A percentile compares a stretch with the other conserved stretches of the same genome.
phyloP scores from a whole-genome alignment of 371 early-diverging fungal genomes.

The Mucor lusitanicus region DNA sequence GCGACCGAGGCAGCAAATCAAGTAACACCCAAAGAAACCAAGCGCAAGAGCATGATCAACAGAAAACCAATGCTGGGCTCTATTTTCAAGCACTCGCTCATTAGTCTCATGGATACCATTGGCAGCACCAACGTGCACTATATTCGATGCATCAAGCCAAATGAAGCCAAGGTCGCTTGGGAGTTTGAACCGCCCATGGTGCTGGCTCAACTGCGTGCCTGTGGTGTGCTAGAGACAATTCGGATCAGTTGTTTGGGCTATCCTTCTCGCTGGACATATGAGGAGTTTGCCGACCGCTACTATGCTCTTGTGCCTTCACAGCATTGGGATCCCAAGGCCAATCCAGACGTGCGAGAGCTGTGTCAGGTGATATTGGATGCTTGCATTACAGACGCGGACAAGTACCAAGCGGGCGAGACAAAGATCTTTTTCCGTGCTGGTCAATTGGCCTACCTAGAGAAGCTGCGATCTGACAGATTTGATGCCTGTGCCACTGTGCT shows the following conservation, averaged over 20 bases:
- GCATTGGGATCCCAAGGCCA: conserved; percentile 59
- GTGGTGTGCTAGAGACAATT: conserved; percentile 99
- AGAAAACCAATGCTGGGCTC: conserved; percentile 88
- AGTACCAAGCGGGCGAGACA: conserved; percentile 95
- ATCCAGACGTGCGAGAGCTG: conserved; percentile 49
- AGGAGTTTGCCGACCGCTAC: conserved; percentile 93
- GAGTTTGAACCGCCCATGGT: conserved; percentile 91
- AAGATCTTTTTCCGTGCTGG: conserved; percentile 99
- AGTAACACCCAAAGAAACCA: conserved; percentile 21
- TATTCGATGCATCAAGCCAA: conserved; percentile 97
- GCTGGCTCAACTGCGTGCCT: conserved; percentile 94
- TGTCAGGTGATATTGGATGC: conserved; percentile 68
- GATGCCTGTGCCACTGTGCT: conserved; percentile 80
- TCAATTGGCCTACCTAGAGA: conserved; percentile 90
- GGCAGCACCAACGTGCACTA: conserved; percentile 92
- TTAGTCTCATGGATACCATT: conserved; percentile 92
- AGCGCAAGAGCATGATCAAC: conserved; percentile 56
- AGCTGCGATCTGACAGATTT: conserved; percentile 77
- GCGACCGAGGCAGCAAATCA: conserved; percentile 53
- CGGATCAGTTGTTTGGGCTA: conserved; percentile 98
- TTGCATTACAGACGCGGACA: conserved; percentile 74
- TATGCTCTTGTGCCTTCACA: conserved; percentile 78
- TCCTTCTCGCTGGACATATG: conserved; percentile 90
- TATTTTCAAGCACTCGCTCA: conserved; percentile 72
- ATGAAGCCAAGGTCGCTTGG: conserved; percentile 89